These are phyloP conservation scores for Edhazardia aedis DNA, from an alignment of 371 early-diverging fungal genomes.

Conservation along the genomic window DNA sequence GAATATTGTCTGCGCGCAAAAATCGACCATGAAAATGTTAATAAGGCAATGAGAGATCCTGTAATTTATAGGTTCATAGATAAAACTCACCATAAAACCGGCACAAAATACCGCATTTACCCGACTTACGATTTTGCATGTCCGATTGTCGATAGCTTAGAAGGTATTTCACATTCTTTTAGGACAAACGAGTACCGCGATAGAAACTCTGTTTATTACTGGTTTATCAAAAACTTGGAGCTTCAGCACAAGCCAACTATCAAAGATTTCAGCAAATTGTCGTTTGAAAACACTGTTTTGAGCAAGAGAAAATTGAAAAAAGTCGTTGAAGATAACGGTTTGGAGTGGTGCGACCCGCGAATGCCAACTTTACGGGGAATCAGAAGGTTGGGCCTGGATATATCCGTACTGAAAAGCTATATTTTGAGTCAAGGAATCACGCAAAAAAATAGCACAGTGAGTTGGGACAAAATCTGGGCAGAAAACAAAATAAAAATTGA, in stretches of 20 bases:
- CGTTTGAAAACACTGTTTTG: slow-evolving; percentile 90
- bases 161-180: slow-evolving; percentile 89
- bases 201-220: slow-evolving; percentile 85
- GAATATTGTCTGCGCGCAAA: slow-evolving; percentile 85
- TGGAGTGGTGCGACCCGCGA: slow-evolving; percentile 94
- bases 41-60: slow-evolving; percentile 94
- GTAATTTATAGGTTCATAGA: slow-evolving; percentile 84
- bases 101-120: slow-evolving; percentile 74
- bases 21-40: slow-evolving; percentile 67
- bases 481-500: slow-evolving; percentile 90
- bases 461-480: slow-evolving; percentile 99
- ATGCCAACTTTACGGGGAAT: slow-evolving; percentile 97
- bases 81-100: slow-evolving; percentile 65
- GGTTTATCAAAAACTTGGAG: slow-evolving; percentile 75
- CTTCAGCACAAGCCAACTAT: slow-evolving; percentile 52
- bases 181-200: slow-evolving; percentile 96
- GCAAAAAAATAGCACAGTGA: slow-evolving; percentile 65
- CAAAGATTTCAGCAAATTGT: slow-evolving; percentile 54
- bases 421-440: slow-evolving; percentile 95
- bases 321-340: slow-evolving; percentile 70
- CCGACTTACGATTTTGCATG: slow-evolving; percentile 98
- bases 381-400: slow-evolving; percentile 82
- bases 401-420: slow-evolving; percentile 82
- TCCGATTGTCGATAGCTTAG: slow-evolving; percentile 83
- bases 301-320: slow-evolving; percentile 93